Evolutionary conservation across 257 asterid species (phyloP), one percentile per base, ranked within the genome.

Genomic region (Coffea canephora): DNA sequence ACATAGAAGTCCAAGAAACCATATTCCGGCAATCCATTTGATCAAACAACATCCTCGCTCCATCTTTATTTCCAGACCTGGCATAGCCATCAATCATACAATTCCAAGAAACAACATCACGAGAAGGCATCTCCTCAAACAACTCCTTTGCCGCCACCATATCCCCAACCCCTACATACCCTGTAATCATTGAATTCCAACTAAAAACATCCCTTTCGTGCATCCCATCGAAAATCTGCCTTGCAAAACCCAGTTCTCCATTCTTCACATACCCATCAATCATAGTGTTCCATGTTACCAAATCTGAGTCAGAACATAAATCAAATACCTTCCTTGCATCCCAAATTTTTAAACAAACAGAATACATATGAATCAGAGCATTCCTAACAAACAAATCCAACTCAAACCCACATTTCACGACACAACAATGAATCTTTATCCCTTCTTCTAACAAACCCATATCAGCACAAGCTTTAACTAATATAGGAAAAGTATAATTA

Each of bases 241-340:
- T 74, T 9, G 88, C 90, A 55, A 75, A 21, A 36, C 10, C 45
- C 76, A 84, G 62, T 57, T 82, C 79, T 49, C 83, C 86, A 31
- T 84, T 87, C 61, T 87, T 84, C 73, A 82, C 85, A 73, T 80
- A 87, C 45, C 86, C 89, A 2, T 79, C 81, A 69, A 86, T 54
- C 89, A 84, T 82, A 8, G 82, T 65, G 79, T 87, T 87, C 88
- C 87, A 87, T 4, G 87, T 87, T 55, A 82, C 87, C 77, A 84
- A 80, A 84, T 84, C 86, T 12, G 74, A 80, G 34, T 87, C 79
- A 55, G 81, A 61, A 82, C 85, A 82, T 36, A 81, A 45, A 81
- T 78, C 87, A 81, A 86, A 83, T 82, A 86, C 82, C 79, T 83
- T 86, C 79, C 77, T 8, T 39, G 87, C 87, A 83, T 76, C 82